Evolutionary conservation across 106 monocot species (phyloP).

Genomic region (Dioscorea dumetorum): DNA sequence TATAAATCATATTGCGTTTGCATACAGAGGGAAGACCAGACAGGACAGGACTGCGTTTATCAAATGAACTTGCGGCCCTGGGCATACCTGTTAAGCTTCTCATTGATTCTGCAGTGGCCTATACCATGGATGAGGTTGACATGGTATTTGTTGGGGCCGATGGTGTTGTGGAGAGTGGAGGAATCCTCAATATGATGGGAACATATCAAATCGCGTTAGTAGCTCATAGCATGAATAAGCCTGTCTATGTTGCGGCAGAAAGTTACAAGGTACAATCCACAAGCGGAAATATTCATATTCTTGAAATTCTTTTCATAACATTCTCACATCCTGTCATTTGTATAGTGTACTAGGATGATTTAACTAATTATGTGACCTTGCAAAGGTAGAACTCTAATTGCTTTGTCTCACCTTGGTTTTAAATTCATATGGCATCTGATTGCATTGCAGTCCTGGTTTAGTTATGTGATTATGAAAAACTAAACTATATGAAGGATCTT

Average conservation of each 20-base stretch:
- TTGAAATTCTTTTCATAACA: too few relatives aligned
- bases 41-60: conserved; percentile 67
- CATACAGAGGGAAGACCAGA: conserved; percentile 94
- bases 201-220: conserved; percentile 93
- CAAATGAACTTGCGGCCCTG: conserved; percentile 66
- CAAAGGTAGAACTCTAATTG: too few relatives aligned
- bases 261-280: conserved; percentile 68
- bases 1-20: neutral
- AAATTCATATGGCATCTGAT: too few relatives aligned
- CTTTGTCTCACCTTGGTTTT: too few relatives aligned
- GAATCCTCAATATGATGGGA: conserved; percentile 98
- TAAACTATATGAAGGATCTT: too few relatives aligned
- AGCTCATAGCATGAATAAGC: conserved; percentile 91
- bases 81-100: conserved; percentile 79
- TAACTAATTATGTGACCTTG: too few relatives aligned
- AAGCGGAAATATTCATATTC: too few relatives aligned
- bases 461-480: too few relatives aligned
- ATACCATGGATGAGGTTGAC: conserved; percentile 88
- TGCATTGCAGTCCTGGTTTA: too few relatives aligned
- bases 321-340: too few relatives aligned
- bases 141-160: conserved; percentile 96
- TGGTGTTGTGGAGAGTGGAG: conserved; percentile 95
- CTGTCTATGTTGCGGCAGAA: conserved; percentile 98
- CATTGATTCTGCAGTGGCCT: conserved; percentile 88
- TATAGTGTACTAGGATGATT: too few relatives aligned